These are phyloP conservation scores for Takashimella tepidaria DNA, from an alignment of 1,284 basidiomycete species.

Conservation along the genomic window DNA sequence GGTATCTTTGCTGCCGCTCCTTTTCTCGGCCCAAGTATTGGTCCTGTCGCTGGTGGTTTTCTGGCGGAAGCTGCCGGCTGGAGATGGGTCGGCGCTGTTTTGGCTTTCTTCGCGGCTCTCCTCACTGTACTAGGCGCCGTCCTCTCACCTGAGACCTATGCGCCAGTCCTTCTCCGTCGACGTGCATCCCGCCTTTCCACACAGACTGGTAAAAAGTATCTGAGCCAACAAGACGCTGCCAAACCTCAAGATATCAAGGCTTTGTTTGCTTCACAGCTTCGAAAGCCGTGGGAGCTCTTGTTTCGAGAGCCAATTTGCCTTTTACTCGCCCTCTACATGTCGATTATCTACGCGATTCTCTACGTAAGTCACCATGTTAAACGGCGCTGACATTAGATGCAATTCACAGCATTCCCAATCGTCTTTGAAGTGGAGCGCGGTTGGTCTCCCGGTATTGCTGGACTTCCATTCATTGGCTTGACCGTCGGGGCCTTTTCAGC, in stretches of 20 bases:
- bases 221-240: constrained; percentile 45
- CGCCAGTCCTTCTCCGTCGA: constrained; percentile 45
- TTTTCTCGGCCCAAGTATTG: constrained; percentile 48
- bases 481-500: constrained; percentile 56
- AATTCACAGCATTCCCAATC: constrained; percentile 44
- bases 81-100: constrained; percentile 60
- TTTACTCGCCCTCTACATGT: constrained; percentile 47
- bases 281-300: constrained; percentile 47
- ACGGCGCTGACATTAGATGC: constrained; percentile 19
- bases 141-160: constrained; percentile 49
- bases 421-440: constrained; percentile 37
- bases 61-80: constrained; percentile 41
- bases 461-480: constrained; percentile 62
- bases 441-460: constrained; percentile 52
- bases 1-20: constrained; percentile 53
- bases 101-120: constrained; percentile 52
- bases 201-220: constrained; percentile 44
- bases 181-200: constrained; percentile 42
- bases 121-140: constrained; percentile 35
- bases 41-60: constrained; percentile 44
- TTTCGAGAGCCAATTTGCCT: constrained; percentile 49
- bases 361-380: constrained; percentile 19
- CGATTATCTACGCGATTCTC: constrained; percentile 46
- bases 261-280: constrained; percentile 44
- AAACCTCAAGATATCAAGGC: constrained; percentile 31